Percentiles rank a stretch among this genome's conserved stretches.
phyloP scores from a whole-genome alignment of 805 yeast genomes.

The Hanseniaspora taiwanica region DNA sequence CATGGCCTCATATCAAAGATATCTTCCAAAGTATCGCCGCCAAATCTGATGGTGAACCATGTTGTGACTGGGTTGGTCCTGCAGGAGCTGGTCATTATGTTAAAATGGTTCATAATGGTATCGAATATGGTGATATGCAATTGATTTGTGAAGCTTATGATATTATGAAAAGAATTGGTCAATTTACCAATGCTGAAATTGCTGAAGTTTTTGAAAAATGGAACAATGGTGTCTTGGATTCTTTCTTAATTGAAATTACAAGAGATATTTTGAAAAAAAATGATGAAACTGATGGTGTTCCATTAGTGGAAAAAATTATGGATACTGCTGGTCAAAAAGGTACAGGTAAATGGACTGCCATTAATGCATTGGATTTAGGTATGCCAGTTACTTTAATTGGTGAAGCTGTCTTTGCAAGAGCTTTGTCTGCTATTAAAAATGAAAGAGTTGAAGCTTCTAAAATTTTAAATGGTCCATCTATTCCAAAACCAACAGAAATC shows the following conservation, averaged over 20 bases:
- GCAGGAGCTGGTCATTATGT: conserved; percentile 99
- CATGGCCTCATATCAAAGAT: conserved; percentile 97
- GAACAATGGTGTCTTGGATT: conserved; percentile 96
- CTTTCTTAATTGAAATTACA: conserved; percentile 93
- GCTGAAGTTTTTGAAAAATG: conserved; percentile 83
- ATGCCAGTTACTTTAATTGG: conserved; percentile 97
- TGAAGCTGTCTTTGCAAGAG: conserved; percentile 96
- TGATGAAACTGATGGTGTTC: conserved; percentile 83
- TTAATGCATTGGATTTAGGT: conserved; percentile 93
- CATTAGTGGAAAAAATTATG: conserved; percentile 90
- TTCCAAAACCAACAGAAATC: conserved; percentile 36
- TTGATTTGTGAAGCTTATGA: conserved; percentile 97
- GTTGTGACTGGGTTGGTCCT: conserved; percentile 99
- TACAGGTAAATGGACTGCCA: conserved; percentile 99
- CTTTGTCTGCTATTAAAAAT: conserved; percentile 80
- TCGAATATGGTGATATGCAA: conserved; percentile 99
- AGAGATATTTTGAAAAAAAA: conserved; percentile 84
- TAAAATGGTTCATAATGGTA: conserved; percentile 99
- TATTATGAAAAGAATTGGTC: conserved; percentile 86
- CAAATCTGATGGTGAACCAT: conserved; percentile 95
- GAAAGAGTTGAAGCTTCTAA: conserved; percentile 85
- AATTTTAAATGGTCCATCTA: conserved; percentile 65
- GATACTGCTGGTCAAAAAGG: conserved; percentile 99
- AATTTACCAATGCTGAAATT: conserved; percentile 80
- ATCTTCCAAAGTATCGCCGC: conserved; percentile 95